Evolutionary conservation across 176 grass and related monocot genomes (phyloP).

Genomic region (Eleusine coracana): DNA sequence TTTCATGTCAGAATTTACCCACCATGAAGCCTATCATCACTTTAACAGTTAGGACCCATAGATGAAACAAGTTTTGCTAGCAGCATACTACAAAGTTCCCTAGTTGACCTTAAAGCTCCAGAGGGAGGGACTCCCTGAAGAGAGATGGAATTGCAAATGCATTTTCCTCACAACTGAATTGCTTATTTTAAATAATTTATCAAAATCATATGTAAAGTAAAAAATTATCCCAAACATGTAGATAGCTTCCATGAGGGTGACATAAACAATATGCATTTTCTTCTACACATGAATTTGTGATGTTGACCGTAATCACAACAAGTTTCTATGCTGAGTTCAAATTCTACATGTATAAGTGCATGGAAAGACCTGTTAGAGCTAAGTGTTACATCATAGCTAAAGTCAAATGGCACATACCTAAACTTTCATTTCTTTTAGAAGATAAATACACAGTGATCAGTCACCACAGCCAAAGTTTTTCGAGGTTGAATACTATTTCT

Average conservation of each 20-base stretch:
- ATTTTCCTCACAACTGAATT: constrained; percentile 2
- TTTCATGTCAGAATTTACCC: constrained; percentile 35
- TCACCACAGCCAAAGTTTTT: too few relatives aligned
- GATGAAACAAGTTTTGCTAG: constrained; percentile 22
- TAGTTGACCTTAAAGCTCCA: constrained; percentile 17
- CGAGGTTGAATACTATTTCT: too few relatives aligned
- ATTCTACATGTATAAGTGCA: constrained; percentile 10
- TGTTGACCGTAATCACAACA: constrained; percentile 10
- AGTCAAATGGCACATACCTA: constrained; percentile 42
- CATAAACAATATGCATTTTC: not conserved
- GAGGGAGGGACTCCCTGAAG: not conserved
- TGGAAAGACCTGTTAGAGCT: not conserved
- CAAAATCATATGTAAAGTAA: constrained; percentile 2
- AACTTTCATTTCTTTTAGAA: too few relatives aligned
- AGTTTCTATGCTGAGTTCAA: not conserved
- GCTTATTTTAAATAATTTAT: not conserved
- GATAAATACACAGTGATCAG: too few relatives aligned
- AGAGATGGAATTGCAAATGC: constrained; percentile 2
- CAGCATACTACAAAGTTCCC: not conserved
- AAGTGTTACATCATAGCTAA: constrained; percentile 33
- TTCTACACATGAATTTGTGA: not conserved
- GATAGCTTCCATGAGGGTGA: constrained; percentile 18
- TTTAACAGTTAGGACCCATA: not conserved
- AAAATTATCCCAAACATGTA: constrained; percentile 6
- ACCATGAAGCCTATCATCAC: constrained; percentile 29